Conservation (phyloP, 192 early-diverging fungal species). For the Gamsiella multidivaricata region DNA sequence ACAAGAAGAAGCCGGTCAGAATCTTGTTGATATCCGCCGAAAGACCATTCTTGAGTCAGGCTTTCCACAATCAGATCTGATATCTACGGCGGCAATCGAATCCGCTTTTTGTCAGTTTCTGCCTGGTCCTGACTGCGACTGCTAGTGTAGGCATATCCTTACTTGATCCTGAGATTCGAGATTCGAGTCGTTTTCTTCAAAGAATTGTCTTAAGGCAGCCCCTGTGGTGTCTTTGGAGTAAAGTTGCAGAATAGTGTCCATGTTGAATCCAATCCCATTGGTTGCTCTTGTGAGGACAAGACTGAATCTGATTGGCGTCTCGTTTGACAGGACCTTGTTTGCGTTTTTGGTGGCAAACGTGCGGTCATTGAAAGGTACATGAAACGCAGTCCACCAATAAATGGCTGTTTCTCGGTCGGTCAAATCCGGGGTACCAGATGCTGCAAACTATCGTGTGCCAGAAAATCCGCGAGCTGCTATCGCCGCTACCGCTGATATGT, state of each 20-base stretch:
- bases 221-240: slow-evolving; percentile 35
- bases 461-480: no score
- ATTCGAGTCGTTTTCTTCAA: slow-evolving; percentile 20
- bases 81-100: slow-evolving; percentile 17
- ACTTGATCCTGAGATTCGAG: slow-evolving; percentile 20
- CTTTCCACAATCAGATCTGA: slow-evolving; percentile 24
- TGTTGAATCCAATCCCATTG: slow-evolving; percentile 16
- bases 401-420: no score
- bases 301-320: no score
- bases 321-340: no score
- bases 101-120: no score
- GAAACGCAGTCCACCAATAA: no score
- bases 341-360: no score
- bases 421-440: no score
- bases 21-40: neutral
- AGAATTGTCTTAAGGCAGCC: slow-evolving; percentile 11
- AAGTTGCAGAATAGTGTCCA: slow-evolving; percentile 42
- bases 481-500: no score
- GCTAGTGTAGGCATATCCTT: neutral
- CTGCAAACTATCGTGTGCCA: no score
- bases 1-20: slow-evolving; percentile 15
- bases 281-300: neutral
- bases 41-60: neutral
- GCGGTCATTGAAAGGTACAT: no score
- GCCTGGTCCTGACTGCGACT: no score